These are phyloP conservation scores for Sapria himalayana DNA, from an alignment of 345 rosid species.

Conservation along the genomic window DNA sequence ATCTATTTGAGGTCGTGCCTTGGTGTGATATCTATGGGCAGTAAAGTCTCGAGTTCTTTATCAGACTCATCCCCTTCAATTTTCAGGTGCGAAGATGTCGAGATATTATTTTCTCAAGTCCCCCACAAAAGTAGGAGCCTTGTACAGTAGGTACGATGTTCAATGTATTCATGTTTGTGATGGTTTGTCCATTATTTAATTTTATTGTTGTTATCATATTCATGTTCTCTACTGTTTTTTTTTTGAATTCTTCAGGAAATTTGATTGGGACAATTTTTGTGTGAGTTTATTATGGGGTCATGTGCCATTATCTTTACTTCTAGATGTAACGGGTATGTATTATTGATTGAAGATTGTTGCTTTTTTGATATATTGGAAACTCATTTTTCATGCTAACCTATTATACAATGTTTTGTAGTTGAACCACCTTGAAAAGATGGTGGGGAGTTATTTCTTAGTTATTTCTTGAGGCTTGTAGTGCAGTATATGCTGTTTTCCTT, in stretches of 20 bases:
- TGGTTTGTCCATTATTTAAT: conserved; percentile 8
- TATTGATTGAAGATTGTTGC: conserved; percentile 6
- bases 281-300: conserved; percentile 97
- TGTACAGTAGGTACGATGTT: too few relatives aligned
- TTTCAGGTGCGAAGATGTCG: too few relatives aligned
- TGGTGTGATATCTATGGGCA: too few relatives aligned
- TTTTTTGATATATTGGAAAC: too few relatives aligned
- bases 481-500: conserved; percentile 50
- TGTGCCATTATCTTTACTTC: conserved; percentile 65
- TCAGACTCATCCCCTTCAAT: too few relatives aligned
- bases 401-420: conserved; percentile 28
- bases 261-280: conserved; percentile 97
- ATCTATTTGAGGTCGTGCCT: too few relatives aligned
- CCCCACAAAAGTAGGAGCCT: too few relatives aligned
- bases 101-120: too few relatives aligned
- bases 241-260: conserved; percentile 98
- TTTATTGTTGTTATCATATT: conserved; percentile 9
- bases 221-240: conserved; percentile 90
- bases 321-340: conserved; percentile 53
- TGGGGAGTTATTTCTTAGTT: conserved; percentile 38
- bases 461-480: conserved; percentile 61
- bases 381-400: too few relatives aligned
- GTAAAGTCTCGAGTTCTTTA: too few relatives aligned
- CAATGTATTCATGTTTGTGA: conserved; percentile 3
- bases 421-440: conserved; percentile 75